Conservation (phyloP, 352 stramenopile species). For the Phytophthora megakarya region DNA sequence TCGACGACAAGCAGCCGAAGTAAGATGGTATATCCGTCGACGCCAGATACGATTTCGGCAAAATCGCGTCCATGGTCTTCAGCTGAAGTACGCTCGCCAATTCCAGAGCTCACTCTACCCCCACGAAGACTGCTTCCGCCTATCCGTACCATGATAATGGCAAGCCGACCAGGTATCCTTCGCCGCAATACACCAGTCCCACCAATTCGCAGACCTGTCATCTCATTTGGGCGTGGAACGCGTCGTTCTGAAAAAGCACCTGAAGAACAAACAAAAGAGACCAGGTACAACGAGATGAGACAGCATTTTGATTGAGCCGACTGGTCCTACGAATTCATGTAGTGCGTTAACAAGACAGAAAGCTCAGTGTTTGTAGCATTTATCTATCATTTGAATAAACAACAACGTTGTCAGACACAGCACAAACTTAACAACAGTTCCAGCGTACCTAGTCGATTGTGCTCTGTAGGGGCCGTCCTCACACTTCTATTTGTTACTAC, state of each 20-base stretch:
- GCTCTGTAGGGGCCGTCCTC: too few relatives aligned
- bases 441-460: slow-evolving; percentile 22
- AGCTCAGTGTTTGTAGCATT: slow-evolving; percentile 19
- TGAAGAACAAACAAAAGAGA: slow-evolving; percentile 19
- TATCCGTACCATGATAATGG: slow-evolving; percentile 38
- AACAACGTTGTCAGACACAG: slow-evolving; percentile 9
- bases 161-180: slow-evolving; percentile 30
- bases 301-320: slow-evolving; percentile 14
- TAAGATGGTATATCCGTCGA: slow-evolving; percentile 17
- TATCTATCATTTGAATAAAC: slow-evolving; percentile 19
- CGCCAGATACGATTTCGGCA: slow-evolving; percentile 10
- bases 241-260: slow-evolving; percentile 10
- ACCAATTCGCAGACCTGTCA: slow-evolving; percentile 32
- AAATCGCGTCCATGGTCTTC: slow-evolving; percentile 21
- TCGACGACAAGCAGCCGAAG: slow-evolving; percentile 19
- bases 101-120: slow-evolving; percentile 34
- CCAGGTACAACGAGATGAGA: slow-evolving; percentile 3
- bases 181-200: slow-evolving; percentile 28
- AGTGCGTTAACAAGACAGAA: slow-evolving; percentile 25
- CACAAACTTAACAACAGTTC: neutral
- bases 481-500: slow-evolving; percentile 36
- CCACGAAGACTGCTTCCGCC: slow-evolving; percentile 36
- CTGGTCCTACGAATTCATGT: slow-evolving; percentile 25
- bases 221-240: slow-evolving; percentile 12
- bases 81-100: slow-evolving; percentile 23